Base-by-base conservation (phyloP, 192 early-diverging fungal genomes). In the Coemansia sp. region DNA sequence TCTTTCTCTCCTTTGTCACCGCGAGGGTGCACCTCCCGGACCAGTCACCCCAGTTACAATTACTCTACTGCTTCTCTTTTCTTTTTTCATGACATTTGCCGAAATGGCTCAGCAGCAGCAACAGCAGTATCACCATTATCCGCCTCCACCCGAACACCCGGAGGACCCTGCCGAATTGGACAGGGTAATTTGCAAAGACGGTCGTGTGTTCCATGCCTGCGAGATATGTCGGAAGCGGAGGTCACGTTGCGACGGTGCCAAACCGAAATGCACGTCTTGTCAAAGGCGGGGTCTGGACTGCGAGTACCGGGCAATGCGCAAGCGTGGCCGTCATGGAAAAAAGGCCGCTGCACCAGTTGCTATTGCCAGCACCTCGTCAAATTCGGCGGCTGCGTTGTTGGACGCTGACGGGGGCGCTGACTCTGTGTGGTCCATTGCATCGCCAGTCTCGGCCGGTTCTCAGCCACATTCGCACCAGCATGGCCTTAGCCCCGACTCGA, bases 221-320 rank as follows among this genome's bases (percentile, higher is more conserved):
- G 76, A 79, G 17, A 60, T 79, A 29, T 79, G 76, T 27, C 70
- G 76, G 36, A 79, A 69, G 36, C 52, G 70, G 9, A 38, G 76
- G 62, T 79, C 70, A 1, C 62, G 76, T 3, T 79, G 76, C 38
- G 76, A 79, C 44, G 76, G 76, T 0, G 48, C 36, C 24, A 38
- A 46, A 40, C 76, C 76, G 4, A 43, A 72, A 59, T 79, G 76
- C 57, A 79, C 70, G 24, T 68, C 76, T 15, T 79, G 76, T 12
- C 36, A 44, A 34, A 68, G 60, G 5, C 66, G 76, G 9, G 76
- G 76, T 14, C 52, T 79, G 8, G 60, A 60, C 41, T 79, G 76
- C 67, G 66, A 79, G 53, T 79, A 79, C 63, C 58, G 62, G 29
- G 76, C 76, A 35, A 79, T 79, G 76, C 70, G 76, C 55, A 79